Conservation (phyloP, 352 stramenopile species). For the Phytophthora fragariaefolia region DNA sequence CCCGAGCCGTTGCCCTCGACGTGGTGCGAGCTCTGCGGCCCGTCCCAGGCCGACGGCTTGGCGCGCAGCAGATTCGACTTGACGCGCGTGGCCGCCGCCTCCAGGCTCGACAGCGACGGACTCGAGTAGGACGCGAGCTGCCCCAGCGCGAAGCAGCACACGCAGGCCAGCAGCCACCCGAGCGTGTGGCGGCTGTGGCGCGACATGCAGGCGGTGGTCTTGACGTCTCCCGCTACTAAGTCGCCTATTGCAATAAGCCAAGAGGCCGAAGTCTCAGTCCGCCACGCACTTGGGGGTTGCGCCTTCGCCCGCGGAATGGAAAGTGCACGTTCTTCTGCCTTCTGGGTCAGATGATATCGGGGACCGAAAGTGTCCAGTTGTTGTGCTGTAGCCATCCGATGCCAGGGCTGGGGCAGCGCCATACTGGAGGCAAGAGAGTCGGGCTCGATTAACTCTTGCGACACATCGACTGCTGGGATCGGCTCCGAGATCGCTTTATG, state of each 20-base stretch:
- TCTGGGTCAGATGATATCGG: neutral
- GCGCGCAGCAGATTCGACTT: constrained; percentile 19
- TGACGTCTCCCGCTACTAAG: too few species aligned
- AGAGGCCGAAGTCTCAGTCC: constrained; percentile 1
- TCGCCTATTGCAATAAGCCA: too few species aligned
- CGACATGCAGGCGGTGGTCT: too few species aligned
- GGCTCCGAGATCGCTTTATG: constrained; percentile 8
- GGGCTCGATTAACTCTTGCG: constrained; percentile 13
- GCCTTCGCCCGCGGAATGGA: constrained; percentile 12
- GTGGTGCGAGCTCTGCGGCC: constrained; percentile 6
- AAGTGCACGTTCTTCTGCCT: constrained; percentile 1
- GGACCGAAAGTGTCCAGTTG: constrained; percentile 9
- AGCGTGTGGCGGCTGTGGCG: constrained; percentile 29
- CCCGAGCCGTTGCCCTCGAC: neutral
- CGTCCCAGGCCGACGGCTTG: constrained; percentile 15
- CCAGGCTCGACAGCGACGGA: constrained; percentile 20
- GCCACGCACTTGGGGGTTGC: neutral
- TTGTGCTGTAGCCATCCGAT: constrained; percentile 8
- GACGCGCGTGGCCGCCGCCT: constrained; percentile 5
- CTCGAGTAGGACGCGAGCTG: constrained; percentile 42
- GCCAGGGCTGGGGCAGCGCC: neutral
- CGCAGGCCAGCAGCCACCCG: constrained; percentile 44
- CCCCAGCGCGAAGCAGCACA: constrained; percentile 48
- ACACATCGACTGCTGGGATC: constrained; percentile 9
- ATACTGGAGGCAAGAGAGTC: constrained; percentile 19